Percentiles rank a stretch among this genome's conserved stretches.
These are phyloP conservation scores for Hanseniaspora vineae DNA, from an alignment of 805 yeast genomes.

Conservation along the genomic window DNA sequence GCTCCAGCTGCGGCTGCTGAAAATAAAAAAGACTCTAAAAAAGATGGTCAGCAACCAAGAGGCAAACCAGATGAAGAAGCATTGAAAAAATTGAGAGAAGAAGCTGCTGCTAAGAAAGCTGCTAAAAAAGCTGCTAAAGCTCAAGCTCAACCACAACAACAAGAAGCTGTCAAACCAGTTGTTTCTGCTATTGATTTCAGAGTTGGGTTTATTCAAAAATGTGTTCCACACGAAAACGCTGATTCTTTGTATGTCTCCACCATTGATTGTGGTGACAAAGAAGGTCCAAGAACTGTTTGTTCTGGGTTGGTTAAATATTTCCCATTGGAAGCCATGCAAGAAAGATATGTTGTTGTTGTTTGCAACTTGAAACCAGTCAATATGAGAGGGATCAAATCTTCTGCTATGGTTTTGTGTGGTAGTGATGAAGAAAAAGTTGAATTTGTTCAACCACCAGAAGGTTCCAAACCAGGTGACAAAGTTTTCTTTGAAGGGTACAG, in stretches of 20 bases:
- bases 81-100: conserved; percentile 34
- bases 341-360: conserved; percentile 78
- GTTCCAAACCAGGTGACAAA: conserved; percentile 91
- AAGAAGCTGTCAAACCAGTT: conserved; percentile 44
- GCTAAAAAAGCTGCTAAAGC: conserved; percentile 45
- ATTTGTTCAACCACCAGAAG: conserved; percentile 89
- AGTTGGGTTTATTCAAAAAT: conserved; percentile 95
- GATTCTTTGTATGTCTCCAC: conserved; percentile 94
- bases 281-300: conserved; percentile 96
- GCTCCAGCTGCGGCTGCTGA: conserved; percentile 10
- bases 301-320: conserved; percentile 87
- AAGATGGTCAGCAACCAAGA: conserved; percentile 26
- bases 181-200: conserved; percentile 86
- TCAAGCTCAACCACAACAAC: conserved; percentile 30
- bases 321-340: conserved; percentile 90
- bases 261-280: conserved; percentile 90
- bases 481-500: conserved; percentile 80
- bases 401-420: conserved; percentile 95
- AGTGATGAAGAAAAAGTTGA: conserved; percentile 68
- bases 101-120: conserved; percentile 47
- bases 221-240: conserved; percentile 94
- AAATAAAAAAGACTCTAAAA: conserved; percentile 9
- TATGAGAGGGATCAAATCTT: conserved; percentile 94
- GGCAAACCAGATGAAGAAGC: conserved; percentile 37
- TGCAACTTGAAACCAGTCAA: conserved; percentile 96